phyloP scores from a whole-genome alignment of 2,329 filamentous ascomycete genomes.

The Fusarium sp. region DNA sequence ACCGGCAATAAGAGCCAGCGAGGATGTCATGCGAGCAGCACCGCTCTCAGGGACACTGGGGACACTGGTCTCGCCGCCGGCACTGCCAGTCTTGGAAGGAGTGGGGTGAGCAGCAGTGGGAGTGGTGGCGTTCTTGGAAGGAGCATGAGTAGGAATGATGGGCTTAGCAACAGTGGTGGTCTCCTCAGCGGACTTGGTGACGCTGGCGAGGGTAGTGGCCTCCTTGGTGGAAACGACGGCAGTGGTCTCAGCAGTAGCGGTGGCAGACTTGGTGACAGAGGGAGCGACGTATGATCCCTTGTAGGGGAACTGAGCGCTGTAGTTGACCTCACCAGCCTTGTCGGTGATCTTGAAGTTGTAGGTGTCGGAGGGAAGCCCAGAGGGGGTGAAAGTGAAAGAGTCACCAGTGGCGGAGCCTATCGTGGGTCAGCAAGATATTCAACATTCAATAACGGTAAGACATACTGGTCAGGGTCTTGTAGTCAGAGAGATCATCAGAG shows the following conservation, averaged over 20 bases:
- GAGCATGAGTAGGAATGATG: conserved; percentile 27
- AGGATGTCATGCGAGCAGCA: conserved; percentile 46
- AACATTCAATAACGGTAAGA: neutral
- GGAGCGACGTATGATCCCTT: conserved; percentile 36
- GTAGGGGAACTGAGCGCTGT: conserved; percentile 46
- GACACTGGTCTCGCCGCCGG: conserved; percentile 10
- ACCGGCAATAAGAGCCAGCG: conserved; percentile 47
- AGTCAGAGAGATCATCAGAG: conserved; percentile 42
- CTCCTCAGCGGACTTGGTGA: conserved; percentile 27
- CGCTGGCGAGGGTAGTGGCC: conserved; percentile 31
- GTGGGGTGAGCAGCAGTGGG: conserved; percentile 6
- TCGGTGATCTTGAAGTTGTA: conserved; percentile 52
- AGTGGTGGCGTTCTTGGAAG: conserved; percentile 22
- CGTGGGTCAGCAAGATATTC: neutral
- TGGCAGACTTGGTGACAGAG: conserved; percentile 19
- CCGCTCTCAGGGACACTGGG: conserved; percentile 44
- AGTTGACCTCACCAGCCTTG: conserved; percentile 44
- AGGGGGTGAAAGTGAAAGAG: conserved; percentile 45
- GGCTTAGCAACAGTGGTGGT: conserved; percentile 19
- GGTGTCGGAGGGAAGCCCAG: conserved; percentile 41
- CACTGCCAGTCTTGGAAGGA: conserved; percentile 23
- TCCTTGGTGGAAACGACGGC: conserved; percentile 23
- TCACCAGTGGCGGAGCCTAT: conserved; percentile 30
- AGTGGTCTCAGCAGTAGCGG: conserved; percentile 16
- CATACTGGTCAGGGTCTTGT: conserved; percentile 48